Base-by-base conservation (phyloP, 768 basidiomycete genomes). In the Neoboletus subvelutipes region DNA sequence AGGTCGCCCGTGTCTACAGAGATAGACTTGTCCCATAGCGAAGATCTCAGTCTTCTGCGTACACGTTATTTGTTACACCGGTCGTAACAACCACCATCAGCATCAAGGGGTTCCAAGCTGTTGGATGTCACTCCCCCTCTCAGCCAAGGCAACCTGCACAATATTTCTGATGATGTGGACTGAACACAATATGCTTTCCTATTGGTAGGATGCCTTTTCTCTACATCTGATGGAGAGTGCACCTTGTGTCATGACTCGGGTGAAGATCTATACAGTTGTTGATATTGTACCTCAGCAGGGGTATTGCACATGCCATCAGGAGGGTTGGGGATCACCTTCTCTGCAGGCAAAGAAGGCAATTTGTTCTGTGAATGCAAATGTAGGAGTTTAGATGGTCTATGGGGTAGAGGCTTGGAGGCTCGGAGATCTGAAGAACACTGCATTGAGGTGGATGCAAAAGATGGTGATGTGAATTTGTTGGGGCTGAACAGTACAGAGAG, bases 91-190 rank as follows among this genome's bases (percentile, higher is more conserved):
- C 18, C 46, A 11, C 39, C 45, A 5, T 36, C 7, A 3, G 20
- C 20, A 29, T 50, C 57, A 45, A 29, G 11, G 10, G 28, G 43
- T 15, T 57, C 60, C 39, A 22, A 45, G 20, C 37, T 31, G 20
- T 59, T 52, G n/a, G 20, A 15, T 0, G 43, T n/a, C 5, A 34
- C n/a, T 26, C 51, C 57, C 10, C 45, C 61, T 11, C 11, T 53
- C 48, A 70, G 8, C 31, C 56, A 39, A 18, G 67, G 59, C 8
- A 60, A 39, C 6, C 52, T 62, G 31, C 28, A 29, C 41, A 68
- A 39, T 41, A 70, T 47, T 45, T 74, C 73, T 4, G 73, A 71
- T 3, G 73, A 73, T 3, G 64, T 63, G 33, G 74, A 73, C 31
- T 70, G 60, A 46, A 73, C 73, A 2, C 57, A 64, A 49, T 65